phyloP scores from a whole-genome alignment of 140 eudicot genomes.

The Flaveria floridana region DNA sequence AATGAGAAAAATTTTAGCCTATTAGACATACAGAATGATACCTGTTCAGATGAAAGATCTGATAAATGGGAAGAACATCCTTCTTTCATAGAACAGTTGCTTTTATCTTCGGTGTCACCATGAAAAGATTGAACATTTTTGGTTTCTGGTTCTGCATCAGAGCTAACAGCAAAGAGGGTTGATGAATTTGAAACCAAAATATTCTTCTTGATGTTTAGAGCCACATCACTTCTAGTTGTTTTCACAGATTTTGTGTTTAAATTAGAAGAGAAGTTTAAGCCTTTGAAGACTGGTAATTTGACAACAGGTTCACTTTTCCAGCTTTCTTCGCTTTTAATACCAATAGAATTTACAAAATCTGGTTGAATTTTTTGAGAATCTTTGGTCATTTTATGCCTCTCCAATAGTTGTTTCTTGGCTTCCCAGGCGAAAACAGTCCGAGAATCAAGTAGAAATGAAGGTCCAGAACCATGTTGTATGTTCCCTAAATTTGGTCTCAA shows the following conservation, averaged over 20 bases:
- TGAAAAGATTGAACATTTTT: slow-evolving; percentile 1
- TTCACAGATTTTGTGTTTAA: slow-evolving; percentile 19
- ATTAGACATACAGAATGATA: slow-evolving; percentile 20
- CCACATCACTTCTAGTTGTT: slow-evolving; percentile 16
- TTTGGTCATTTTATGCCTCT: slow-evolving; percentile 39
- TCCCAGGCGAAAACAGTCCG: slow-evolving; percentile 27
- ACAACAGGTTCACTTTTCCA: slow-evolving; percentile 19
- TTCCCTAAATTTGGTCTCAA: slow-evolving; percentile 37
- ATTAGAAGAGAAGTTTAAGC: slow-evolving; percentile 2
- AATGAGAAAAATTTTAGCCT: neutral
- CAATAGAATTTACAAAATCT: slow-evolving; percentile 20
- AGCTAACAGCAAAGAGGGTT: neutral
- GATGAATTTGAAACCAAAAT: slow-evolving; percentile 17
- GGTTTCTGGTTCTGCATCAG: slow-evolving; percentile 13
- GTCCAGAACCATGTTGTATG: slow-evolving; percentile 21
- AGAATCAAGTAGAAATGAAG: slow-evolving; percentile 21
- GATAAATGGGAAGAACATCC: slow-evolving; percentile 26
- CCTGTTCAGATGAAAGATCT: slow-evolving; percentile 43
- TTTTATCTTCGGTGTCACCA: slow-evolving; percentile 11
- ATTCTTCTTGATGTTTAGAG: slow-evolving; percentile 2
- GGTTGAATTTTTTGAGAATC: slow-evolving; percentile 28
- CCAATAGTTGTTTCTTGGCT: slow-evolving; percentile 43
- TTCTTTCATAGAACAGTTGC: slow-evolving; percentile 18
- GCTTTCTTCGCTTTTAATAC: slow-evolving; percentile 30
- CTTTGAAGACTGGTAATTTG: slow-evolving; percentile 15